Evolutionary conservation across 2,329 filamentous ascomycete genomes (phyloP).

Genomic region (Fusarium continuum): DNA sequence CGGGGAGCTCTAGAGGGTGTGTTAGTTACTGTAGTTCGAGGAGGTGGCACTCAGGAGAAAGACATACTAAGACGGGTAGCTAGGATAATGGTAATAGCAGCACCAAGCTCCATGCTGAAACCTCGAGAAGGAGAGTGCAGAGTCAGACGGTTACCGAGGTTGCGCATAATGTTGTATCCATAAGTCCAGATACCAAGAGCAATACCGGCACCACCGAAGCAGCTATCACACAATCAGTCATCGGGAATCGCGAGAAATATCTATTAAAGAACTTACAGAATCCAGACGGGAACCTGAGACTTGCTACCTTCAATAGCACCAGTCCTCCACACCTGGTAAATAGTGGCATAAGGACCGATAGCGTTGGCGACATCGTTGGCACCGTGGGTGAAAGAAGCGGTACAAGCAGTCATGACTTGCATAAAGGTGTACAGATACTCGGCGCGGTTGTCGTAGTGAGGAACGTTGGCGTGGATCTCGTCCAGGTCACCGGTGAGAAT

Average conservation of each 20-base stretch:
- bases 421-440: conserved; percentile 70
- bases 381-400: conserved; percentile 72
- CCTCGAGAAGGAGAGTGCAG: conserved; percentile 68
- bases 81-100: conserved; percentile 68
- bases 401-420: conserved; percentile 68
- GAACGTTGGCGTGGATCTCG: conserved; percentile 64
- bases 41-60: accelerated
- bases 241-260: accelerated
- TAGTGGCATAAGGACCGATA: conserved; percentile 69
- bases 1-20: conserved; percentile 58
- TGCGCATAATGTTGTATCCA: conserved; percentile 72
- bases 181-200: conserved; percentile 69
- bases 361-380: conserved; percentile 73
- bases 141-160: conserved; percentile 69
- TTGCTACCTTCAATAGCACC: conserved; percentile 55
- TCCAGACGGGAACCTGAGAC: conserved; percentile 66
- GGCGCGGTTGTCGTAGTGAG: conserved; percentile 65
- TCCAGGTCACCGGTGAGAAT: conserved; percentile 62
- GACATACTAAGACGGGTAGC: conserved; percentile 66
- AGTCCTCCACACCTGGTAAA: conserved; percentile 67
- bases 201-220: conserved; percentile 61
- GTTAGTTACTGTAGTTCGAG: neutral
- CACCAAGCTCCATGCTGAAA: conserved; percentile 68
- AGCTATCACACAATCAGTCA: conserved; percentile 25
- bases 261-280: conserved; percentile 52